These are phyloP conservation scores for Leccinum cinnamomeum DNA, from an alignment of 1,284 basidiomycete genomes.

Conservation along the genomic window DNA sequence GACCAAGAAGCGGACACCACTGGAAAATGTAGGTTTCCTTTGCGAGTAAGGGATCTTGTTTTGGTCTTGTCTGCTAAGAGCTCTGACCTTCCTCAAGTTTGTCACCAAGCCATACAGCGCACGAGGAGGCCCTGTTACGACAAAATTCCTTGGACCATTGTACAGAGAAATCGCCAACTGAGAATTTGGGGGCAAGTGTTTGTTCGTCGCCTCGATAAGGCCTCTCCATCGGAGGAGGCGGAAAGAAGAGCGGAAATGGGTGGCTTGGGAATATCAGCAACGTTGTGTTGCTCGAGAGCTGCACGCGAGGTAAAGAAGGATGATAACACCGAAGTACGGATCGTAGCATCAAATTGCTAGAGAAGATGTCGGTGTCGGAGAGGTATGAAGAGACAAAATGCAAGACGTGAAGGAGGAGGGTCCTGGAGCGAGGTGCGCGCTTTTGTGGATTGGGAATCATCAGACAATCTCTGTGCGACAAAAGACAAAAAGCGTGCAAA, in stretches of 20 bases:
- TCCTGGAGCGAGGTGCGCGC: constrained; percentile 51
- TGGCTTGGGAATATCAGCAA: constrained; percentile 60
- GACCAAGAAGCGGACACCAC: constrained; percentile 86
- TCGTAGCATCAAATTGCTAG: constrained; percentile 73
- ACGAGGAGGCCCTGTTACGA: constrained; percentile 91
- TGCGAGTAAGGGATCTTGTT: constrained; percentile 93
- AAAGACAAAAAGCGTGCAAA: constrained; percentile 80
- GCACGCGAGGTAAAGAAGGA: constrained; percentile 82
- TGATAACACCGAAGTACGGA: constrained; percentile 74
- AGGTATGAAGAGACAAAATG: constrained; percentile 83
- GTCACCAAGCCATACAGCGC: constrained; percentile 94
- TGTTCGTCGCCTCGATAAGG: constrained; percentile 84
- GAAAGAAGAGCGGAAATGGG: constrained; percentile 76
- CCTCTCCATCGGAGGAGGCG: constrained; percentile 67
- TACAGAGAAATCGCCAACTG: constrained; percentile 85
- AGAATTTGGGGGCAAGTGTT: constrained; percentile 77
- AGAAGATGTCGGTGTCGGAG: constrained; percentile 74
- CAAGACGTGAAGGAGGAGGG: constrained; percentile 69
- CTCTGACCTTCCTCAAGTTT: constrained; percentile 86
- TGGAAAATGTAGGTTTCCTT: constrained; percentile 84
- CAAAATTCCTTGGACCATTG: constrained; percentile 90
- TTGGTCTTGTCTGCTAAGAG: constrained; percentile 87
- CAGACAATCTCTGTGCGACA: constrained; percentile 60
- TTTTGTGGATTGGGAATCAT: constrained; percentile 50
- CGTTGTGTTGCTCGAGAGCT: constrained; percentile 62